phyloP scores from a whole-genome alignment of 306 rosid species.

The Cicer bijugum region DNA sequence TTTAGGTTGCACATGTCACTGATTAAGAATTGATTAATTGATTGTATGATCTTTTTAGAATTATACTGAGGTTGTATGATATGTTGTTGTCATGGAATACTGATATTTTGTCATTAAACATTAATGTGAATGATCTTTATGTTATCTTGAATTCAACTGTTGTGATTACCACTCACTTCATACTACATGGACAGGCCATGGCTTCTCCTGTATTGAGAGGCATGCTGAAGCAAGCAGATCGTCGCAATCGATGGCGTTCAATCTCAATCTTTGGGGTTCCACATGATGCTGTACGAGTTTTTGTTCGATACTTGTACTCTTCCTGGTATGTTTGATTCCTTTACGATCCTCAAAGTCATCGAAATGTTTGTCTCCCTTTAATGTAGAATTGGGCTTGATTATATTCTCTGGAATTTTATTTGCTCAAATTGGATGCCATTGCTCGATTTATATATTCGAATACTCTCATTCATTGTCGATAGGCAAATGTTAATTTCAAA shows the following conservation, averaged over 20 bases:
- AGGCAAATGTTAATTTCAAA: not conserved
- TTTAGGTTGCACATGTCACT: not conserved
- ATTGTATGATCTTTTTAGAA: not conserved
- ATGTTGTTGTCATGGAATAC: not conserved
- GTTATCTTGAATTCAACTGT: constrained; percentile 15
- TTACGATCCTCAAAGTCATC: constrained; percentile 8
- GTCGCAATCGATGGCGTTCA: constrained; percentile 41
- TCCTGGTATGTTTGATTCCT: constrained; percentile 57
- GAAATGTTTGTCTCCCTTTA: not conserved
- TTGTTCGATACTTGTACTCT: constrained; percentile 77
- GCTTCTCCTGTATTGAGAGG: constrained; percentile 76
- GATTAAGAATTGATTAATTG: not conserved
- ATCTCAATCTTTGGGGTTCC: constrained; percentile 78
- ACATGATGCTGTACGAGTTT: constrained; percentile 71
- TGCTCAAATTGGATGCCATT: constrained; percentile 16
- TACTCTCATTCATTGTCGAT: constrained; percentile 7
- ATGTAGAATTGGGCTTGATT: not conserved
- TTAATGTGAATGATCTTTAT: constrained; percentile 15
- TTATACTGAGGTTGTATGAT: constrained; percentile 25
- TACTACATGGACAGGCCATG: constrained; percentile 59
- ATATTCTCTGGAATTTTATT: constrained; percentile 4
- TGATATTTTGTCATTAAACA: not conserved
- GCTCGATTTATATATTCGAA: constrained; percentile 5
- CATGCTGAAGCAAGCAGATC: constrained; percentile 58
- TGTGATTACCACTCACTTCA: constrained; percentile 33